phyloP scores from a whole-genome alignment of 2,329 filamentous ascomycete species.

The Sphaerulina vaccinii region DNA sequence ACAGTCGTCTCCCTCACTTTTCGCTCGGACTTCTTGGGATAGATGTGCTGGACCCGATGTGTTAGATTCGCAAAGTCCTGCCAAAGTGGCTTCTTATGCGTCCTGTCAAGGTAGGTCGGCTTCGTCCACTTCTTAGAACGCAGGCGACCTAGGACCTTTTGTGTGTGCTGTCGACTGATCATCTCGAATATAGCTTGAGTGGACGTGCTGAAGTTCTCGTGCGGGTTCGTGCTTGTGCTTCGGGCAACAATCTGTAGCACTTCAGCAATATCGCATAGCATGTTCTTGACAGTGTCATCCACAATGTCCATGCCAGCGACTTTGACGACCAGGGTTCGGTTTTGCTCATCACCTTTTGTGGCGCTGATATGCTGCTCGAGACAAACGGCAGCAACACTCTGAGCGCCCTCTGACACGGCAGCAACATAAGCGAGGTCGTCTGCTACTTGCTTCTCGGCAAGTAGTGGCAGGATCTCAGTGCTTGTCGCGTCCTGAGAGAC shows the following conservation, averaged over 20 bases:
- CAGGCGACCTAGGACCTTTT: slow-evolving; percentile 18
- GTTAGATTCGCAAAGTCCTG: slow-evolving; percentile 15
- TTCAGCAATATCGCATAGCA: slow-evolving; percentile 8
- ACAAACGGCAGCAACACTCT: slow-evolving; percentile 20
- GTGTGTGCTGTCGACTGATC: slow-evolving; percentile 12
- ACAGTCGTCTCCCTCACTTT: neutral
- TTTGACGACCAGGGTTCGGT: neutral
- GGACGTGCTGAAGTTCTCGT: neutral
- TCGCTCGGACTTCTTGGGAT: slow-evolving; percentile 10
- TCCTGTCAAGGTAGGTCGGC: slow-evolving; percentile 15
- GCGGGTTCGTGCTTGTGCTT: neutral
- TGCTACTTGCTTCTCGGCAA: slow-evolving; percentile 14
- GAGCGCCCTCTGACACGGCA: slow-evolving; percentile 18
- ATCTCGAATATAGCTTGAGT: slow-evolving; percentile 3
- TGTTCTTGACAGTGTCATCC: slow-evolving; percentile 11
- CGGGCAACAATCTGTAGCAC: slow-evolving; percentile 5
- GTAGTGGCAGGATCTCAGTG: slow-evolving; percentile 4
- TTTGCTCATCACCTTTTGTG: neutral
- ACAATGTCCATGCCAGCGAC: slow-evolving; percentile 20
- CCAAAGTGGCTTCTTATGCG: slow-evolving; percentile 18
- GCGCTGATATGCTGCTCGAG: slow-evolving; percentile 13
- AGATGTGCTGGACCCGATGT: slow-evolving; percentile 17
- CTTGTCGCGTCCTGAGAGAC: neutral
- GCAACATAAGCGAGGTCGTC: slow-evolving; percentile 19
- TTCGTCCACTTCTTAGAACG: slow-evolving; percentile 16